These are phyloP conservation scores for Thoreauomyces humboldtii DNA, from an alignment of 192 early-diverging fungal genomes.

Conservation along the genomic window DNA sequence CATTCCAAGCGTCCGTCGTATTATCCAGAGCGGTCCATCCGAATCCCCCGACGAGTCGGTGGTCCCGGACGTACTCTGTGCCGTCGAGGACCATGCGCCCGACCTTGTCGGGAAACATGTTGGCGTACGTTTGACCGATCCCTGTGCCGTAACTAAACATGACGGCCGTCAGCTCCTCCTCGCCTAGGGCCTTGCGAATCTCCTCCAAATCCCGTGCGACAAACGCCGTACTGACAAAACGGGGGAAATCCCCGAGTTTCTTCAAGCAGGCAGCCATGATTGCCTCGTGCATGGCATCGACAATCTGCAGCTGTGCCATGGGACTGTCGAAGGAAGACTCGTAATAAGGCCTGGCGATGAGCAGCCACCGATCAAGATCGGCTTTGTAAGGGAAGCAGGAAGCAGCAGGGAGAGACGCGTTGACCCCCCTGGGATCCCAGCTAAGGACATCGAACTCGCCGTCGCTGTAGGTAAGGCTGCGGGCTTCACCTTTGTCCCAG, in stretches of 20 bases:
- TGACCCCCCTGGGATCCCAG: constrained; percentile 36
- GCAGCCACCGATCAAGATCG: not conserved
- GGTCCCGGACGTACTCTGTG: not conserved
- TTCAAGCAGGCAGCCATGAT: constrained; percentile 15
- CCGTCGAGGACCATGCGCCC: constrained; percentile 48
- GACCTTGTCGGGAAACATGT: constrained; percentile 49
- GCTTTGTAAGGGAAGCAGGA: constrained; percentile 3
- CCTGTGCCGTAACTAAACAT: constrained; percentile 40
- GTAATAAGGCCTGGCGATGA: not conserved
- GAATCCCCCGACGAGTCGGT: not conserved
- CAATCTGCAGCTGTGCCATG: not conserved
- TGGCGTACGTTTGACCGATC: constrained; percentile 33
- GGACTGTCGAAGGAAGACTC: not conserved
- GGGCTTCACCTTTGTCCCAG: constrained; percentile 1
- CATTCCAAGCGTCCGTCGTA: constrained; percentile 1
- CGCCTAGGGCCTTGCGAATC: constrained; percentile 38
- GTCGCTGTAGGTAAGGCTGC: constrained; percentile 17
- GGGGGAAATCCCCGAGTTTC: constrained; percentile 26
- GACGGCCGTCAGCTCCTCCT: constrained; percentile 35
- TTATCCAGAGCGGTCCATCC: constrained; percentile 7
- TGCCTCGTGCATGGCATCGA: constrained; percentile 8
- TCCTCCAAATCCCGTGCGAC: constrained; percentile 42
- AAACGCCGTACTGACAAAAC: constrained; percentile 39
- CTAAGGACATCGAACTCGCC: constrained; percentile 34
- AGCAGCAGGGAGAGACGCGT: not conserved